Percentiles rank a stretch among this genome's conserved stretches.
Evolutionary conservation across 1,284 basidiomycete species (phyloP).

Genomic region (Sanghuangporus sanghuang): DNA sequence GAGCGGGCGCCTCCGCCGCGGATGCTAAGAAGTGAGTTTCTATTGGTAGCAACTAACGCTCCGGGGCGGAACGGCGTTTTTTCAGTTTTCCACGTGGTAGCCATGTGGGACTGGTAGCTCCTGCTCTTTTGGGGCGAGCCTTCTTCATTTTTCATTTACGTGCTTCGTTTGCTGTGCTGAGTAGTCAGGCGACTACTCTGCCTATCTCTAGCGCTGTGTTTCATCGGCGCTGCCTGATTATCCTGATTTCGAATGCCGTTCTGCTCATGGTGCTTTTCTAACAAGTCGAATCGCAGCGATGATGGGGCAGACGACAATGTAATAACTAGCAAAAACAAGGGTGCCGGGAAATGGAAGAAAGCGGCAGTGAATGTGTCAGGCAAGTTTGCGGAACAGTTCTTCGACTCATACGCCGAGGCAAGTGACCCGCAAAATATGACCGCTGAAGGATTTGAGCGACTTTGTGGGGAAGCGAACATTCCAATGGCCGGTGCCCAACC

Average conservation of each 20-base stretch:
- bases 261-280: slow-evolving; percentile 16
- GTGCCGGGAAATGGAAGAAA: neutral
- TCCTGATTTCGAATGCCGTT: slow-evolving; percentile 4
- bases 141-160: neutral
- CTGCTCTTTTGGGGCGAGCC: neutral
- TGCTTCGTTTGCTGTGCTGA: neutral
- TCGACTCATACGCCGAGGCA: slow-evolving; percentile 55
- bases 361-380: neutral
- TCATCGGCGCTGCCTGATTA: neutral
- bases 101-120: slow-evolving; percentile 1
- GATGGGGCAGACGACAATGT: slow-evolving; percentile 3
- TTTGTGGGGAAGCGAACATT: slow-evolving; percentile 61
- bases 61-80: neutral
- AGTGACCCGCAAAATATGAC: slow-evolving; percentile 56
- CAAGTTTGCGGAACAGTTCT: slow-evolving; percentile 43
- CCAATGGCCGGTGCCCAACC: slow-evolving; percentile 66
- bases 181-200: neutral
- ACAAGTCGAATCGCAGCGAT: slow-evolving; percentile 13
- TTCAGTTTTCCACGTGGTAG: neutral
- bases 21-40: slow-evolving; percentile 4
- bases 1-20: neutral
- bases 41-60: neutral
- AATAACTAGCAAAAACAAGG: neutral
- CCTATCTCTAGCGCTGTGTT: neutral
- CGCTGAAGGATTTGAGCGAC: slow-evolving; percentile 58